A percentile compares a stretch with the other conserved stretches of the same genome.
These are phyloP conservation scores for Ceratobasidium sp. DNA, from an alignment of 1,284 basidiomycete species.

Conservation along the genomic window DNA sequence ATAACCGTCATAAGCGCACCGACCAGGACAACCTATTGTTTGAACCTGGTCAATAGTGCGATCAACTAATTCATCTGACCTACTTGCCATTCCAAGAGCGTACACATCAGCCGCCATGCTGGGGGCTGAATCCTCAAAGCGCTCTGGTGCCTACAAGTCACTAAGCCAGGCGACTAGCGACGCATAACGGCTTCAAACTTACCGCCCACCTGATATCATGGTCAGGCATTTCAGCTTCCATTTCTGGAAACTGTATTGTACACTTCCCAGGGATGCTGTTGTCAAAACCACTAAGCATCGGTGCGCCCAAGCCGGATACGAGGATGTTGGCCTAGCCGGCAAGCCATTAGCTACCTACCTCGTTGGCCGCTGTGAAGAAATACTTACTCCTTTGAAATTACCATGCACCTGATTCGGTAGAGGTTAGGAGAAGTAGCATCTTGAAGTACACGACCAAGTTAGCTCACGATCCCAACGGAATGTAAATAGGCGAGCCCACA, in stretches of 20 bases:
- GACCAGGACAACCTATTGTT: slow-evolving; percentile 8
- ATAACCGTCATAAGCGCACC: background rate
- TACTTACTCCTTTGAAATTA: slow-evolving; percentile 14
- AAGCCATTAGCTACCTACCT: background rate
- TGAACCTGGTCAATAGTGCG: too few relatives aligned
- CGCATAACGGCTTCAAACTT: background rate
- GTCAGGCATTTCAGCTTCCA: background rate
- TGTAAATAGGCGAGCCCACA: slow-evolving; percentile 13
- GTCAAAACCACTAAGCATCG: background rate
- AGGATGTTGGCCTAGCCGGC: background rate
- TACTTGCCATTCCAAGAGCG: slow-evolving; percentile 32
- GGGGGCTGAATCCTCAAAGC: too few relatives aligned
- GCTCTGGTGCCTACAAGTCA: too few relatives aligned
- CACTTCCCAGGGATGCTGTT: background rate
- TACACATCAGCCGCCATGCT: slow-evolving; percentile 13
- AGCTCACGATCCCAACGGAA: slow-evolving; percentile 16
- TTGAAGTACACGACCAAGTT: too few relatives aligned
- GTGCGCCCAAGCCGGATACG: background rate
- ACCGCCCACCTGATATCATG: background rate
- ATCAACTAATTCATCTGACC: too few relatives aligned
- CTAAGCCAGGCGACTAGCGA: too few relatives aligned
- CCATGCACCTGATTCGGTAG: slow-evolving; percentile 5
- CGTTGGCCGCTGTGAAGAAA: too few relatives aligned
- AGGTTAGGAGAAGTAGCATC: too few relatives aligned
- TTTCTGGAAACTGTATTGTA: background rate